These are phyloP conservation scores for Coccomyxa subellipsoidea DNA, from an alignment of 163 green algal species.

Conservation along the genomic window DNA sequence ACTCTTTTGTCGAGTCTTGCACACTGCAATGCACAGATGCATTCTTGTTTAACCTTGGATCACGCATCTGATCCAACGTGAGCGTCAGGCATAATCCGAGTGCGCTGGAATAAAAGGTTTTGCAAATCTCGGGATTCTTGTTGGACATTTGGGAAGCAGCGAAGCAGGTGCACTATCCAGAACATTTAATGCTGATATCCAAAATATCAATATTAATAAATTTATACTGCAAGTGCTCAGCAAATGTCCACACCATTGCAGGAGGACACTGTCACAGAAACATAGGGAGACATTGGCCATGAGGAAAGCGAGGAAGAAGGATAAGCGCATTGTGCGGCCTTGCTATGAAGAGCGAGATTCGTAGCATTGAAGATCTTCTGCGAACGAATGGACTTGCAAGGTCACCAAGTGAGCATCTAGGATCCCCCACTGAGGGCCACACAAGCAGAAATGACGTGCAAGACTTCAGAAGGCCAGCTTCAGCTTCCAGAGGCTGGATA, in stretches of 20 bases:
- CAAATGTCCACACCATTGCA: too few species aligned
- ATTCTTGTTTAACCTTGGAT: too few species aligned
- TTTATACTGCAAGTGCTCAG: too few species aligned
- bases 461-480: background rate
- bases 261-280: too few species aligned
- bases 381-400: background rate
- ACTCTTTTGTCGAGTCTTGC: too few species aligned
- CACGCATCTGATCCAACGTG: too few species aligned
- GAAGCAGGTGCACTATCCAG: background rate
- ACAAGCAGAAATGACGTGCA: background rate
- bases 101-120: too few species aligned
- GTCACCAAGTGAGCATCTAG: background rate
- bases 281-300: too few species aligned
- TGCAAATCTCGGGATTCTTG: background rate
- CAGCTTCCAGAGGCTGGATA: background rate
- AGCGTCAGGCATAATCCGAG: too few species aligned
- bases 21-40: too few species aligned
- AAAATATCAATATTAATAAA: too few species aligned
- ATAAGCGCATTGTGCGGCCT: background rate
- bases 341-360: background rate
- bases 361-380: background rate
- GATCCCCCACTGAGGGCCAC: background rate
- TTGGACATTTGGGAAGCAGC: background rate
- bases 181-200: too few species aligned
- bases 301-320: background rate